Base-by-base conservation (phyloP, 495 filamentous ascomycete genomes). In the Tuber microsphaerosporum region DNA sequence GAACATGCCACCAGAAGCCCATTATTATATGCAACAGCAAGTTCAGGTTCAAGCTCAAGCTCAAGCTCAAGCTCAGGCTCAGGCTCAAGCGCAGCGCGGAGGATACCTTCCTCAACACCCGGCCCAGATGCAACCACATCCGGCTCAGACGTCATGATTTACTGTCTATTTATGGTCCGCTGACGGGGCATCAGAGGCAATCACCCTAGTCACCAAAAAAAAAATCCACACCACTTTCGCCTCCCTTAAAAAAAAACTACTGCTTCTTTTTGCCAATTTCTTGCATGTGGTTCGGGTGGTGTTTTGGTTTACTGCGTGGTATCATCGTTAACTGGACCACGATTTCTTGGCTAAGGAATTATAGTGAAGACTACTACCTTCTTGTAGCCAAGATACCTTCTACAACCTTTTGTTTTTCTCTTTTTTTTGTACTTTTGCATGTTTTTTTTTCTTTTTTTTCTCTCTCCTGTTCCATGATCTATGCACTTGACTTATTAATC, bases 21-120 rank as follows among this genome's bases (percentile, higher is more conserved):
- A 90, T 75, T 91, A 91, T 80, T 91, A 90, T 79, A 86, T 90
- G 73, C 83, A 84, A 37, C 85, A 85, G 70, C 82, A 83, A 73
- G 34, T 2, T 37, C 76, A 76, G 34, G 75, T 71, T 16, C 76
- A 76, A 42, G 77, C 77, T 20, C 87, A 87, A 76, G 76, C 75
- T 5, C 81, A 82, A 41, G 80, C 73, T 19, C 79, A 87, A 76
- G 76, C 75, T 5, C 81, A 82, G 34, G 80, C 73, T 19, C 79
- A 82, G 34, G 80, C 73, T 20, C 79, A 80, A 41, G 79, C 73
- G 16, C 81, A 85, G 71, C 83, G 81, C 69, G 76, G 77, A 20
- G 76, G 80, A 37, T 79, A 82, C 69, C 81, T 82, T 75, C 76
- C 81, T 17, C 81, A 81, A 31, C 81, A 82, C 39, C 80, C 81